A percentile compares a stretch with the other conserved stretches of the same genome.
Conservation (phyloP, 2,329 filamentous ascomycete species). For the Talaromyces sp. region DNA sequence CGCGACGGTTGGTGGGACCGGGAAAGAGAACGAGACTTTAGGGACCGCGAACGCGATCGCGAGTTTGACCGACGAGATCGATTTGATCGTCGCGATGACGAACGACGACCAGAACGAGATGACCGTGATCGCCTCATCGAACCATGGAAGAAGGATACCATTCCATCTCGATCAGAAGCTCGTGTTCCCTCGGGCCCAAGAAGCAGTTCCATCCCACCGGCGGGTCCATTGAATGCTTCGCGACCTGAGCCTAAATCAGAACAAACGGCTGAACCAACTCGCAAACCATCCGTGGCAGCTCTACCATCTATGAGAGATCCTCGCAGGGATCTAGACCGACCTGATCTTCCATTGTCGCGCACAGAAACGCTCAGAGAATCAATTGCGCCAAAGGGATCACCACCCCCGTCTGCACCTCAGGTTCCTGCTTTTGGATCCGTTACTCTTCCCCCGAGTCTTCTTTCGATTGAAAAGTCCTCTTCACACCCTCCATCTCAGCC, state of each 20-base stretch:
- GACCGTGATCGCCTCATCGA: constrained; percentile 33
- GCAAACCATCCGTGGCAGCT: constrained; percentile 24
- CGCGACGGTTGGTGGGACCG: constrained; percentile 44
- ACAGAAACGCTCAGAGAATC: constrained; percentile 30
- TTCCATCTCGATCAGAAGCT: constrained; percentile 27
- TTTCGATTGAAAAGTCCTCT: constrained; percentile 23
- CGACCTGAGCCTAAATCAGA: constrained; percentile 23
- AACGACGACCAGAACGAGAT: constrained; percentile 33
- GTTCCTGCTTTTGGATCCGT: constrained; percentile 44
- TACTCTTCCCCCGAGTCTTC: constrained; percentile 26
- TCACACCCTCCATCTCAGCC: constrained; percentile 1
- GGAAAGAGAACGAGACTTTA: constrained; percentile 35
- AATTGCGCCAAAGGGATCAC: constrained; percentile 31
- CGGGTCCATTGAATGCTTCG: constrained; percentile 12
- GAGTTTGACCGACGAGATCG: constrained; percentile 35
- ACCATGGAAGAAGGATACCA: constrained; percentile 41
- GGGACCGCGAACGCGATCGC: constrained; percentile 36
- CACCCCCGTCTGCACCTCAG: constrained; percentile 41
- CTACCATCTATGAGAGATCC: constrained; percentile 24
- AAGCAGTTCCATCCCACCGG: constrained; percentile 14
- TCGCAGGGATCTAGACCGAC: constrained; percentile 33
- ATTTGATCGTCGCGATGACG: constrained; percentile 33
- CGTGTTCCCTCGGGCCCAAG: constrained; percentile 18
- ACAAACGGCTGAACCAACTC: constrained; percentile 25
- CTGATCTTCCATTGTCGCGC: constrained; percentile 27